Conservation (phyloP, 2,329 filamentous ascomycete genomes). For the Aspergillus luchuensis region DNA sequence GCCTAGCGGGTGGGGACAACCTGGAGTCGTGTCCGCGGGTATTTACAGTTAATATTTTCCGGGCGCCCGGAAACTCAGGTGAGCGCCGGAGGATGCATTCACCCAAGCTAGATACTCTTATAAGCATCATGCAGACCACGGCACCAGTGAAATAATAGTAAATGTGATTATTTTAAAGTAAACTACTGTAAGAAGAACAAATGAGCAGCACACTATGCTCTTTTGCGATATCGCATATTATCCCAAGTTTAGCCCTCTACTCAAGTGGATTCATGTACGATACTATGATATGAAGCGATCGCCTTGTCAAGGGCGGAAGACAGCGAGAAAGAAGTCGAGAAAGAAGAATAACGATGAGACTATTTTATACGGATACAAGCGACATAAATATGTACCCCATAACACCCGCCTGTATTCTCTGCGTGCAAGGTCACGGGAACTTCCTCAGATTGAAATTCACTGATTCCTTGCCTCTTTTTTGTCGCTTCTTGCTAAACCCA, state of each 20-base stretch:
- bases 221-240: neutral
- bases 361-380: neutral
- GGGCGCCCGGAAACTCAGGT: slow-evolving; percentile 19
- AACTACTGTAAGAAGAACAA: too few relatives aligned
- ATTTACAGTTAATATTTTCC: slow-evolving; percentile 34
- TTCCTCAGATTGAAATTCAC: neutral
- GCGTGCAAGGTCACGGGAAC: neutral
- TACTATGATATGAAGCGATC: neutral
- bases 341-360: neutral
- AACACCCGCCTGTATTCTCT: neutral
- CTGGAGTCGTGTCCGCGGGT: slow-evolving; percentile 30
- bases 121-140: slow-evolving; percentile 7
- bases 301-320: neutral
- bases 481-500: neutral
- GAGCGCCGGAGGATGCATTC: slow-evolving; percentile 9
- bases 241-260: neutral
- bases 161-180: too few relatives aligned
- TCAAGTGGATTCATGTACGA: too few relatives aligned
- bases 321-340: neutral
- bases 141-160: neutral
- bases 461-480: neutral
- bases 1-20: slow-evolving; percentile 30
- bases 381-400: slow-evolving; percentile 1
- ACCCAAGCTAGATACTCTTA: neutral
- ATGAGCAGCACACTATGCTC: neutral